phyloP scores from a whole-genome alignment of 352 stramenopile species.

The Phytophthora megakarya region DNA sequence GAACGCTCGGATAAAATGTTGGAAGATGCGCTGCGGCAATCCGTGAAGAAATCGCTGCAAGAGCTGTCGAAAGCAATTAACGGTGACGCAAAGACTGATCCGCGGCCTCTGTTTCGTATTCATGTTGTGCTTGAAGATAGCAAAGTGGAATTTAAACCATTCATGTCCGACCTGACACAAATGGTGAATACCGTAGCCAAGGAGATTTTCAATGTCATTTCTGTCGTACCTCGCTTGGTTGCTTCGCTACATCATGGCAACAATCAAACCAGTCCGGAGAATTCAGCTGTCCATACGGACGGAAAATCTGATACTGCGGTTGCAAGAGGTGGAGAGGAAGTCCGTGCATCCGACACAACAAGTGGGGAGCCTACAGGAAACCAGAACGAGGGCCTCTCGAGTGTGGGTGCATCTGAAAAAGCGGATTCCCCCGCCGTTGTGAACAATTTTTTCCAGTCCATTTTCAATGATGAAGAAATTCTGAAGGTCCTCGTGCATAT shows the following conservation, averaged over 20 bases:
- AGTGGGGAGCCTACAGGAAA: constrained; percentile 22
- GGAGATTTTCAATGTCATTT: constrained; percentile 95
- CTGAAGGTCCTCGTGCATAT: constrained; percentile 95
- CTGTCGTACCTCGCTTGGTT: constrained; percentile 88
- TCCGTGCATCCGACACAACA: constrained; percentile 28
- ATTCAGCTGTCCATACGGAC: constrained; percentile 7
- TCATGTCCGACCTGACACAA: constrained; percentile 94
- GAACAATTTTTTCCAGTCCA: constrained; percentile 93
- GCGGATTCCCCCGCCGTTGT: constrained; percentile 8
- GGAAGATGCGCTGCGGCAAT: constrained; percentile 89
- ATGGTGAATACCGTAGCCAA: constrained; percentile 95
- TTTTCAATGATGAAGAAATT: constrained; percentile 96
- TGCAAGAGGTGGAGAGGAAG: constrained; percentile 26
- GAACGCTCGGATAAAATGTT: constrained; percentile 91
- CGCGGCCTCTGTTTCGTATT: constrained; percentile 92
- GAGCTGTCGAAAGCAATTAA: constrained; percentile 95
- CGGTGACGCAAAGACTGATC: constrained; percentile 91
- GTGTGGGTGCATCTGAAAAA: constrained; percentile 17
- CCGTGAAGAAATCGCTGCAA: constrained; percentile 94
- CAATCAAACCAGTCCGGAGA: constrained; percentile 34
- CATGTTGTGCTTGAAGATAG: constrained; percentile 94
- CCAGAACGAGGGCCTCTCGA: constrained; percentile 25
- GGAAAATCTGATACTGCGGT: constrained; percentile 17
- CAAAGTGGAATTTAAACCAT: constrained; percentile 93
- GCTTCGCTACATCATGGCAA: constrained; percentile 40